Evolutionary conservation across 805 yeast species (phyloP), one percentile per base, ranked within the genome.

Genomic region (Candida ortonii): DNA sequence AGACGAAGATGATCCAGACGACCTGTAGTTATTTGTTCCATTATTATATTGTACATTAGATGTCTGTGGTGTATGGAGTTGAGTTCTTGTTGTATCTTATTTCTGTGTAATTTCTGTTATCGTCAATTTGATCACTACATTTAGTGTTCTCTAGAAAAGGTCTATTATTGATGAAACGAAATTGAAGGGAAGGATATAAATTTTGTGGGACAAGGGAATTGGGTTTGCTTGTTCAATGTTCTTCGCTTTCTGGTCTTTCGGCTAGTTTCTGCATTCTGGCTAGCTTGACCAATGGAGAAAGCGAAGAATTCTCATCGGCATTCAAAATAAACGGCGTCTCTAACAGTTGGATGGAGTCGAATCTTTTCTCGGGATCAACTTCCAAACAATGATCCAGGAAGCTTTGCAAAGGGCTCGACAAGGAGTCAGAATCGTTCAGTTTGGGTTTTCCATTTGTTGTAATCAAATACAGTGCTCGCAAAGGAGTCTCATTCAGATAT

Each of bases 381-480:
- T 80, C 84, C 43, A 90, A 68, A 56, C 93, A 82, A 71, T 80
- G 72, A 22, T 78, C 73, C 52, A 93, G 69, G 53, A 93, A 93
- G 32, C 70, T 64, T 47, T 79, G 76, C 54, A 93, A 66, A 14
- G 70, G 72, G 30, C 71, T 63, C 43, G 89, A 78, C 33, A 93
- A 64, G 5, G 79, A 76, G 38, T 84, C 95, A 3, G 96, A 93
- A 19, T 61, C 64, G 31, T 79, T 80, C 46, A 83, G 66, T 52
- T 79, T 77, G 6, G 93, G 93, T 15, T 89, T 84, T 21, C 93
- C 93, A 52, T 81, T 83, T 3, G 87, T 79, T 5, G 88, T 85
- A 54, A 83, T 83, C 57, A 83, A 62, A 50, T 80, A 84, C 34
- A 83, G 66, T 1, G 93, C 93, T 53, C 80, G 74, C 41, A 84